Evolutionary conservation across 2,329 filamentous ascomycete species (phyloP).

Genomic region (Chaetothyriales sp.): DNA sequence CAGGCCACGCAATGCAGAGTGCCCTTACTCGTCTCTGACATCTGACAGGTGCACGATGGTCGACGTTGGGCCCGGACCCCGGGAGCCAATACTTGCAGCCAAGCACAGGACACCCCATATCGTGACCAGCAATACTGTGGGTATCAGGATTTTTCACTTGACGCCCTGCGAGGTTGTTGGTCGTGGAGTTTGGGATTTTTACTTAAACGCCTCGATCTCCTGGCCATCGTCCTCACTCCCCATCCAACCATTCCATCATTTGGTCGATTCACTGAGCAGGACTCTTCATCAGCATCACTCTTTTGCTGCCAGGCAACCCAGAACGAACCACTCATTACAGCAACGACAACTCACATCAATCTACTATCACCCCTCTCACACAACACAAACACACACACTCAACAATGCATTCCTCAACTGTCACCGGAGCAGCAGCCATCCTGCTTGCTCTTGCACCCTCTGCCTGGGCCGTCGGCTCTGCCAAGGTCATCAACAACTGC

Average conservation of each 20-base stretch:
- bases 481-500: slow-evolving; percentile 27
- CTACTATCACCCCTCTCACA: slow-evolving; percentile 1
- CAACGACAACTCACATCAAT: slow-evolving; percentile 8
- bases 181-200: slow-evolving; percentile 2
- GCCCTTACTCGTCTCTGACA: neutral
- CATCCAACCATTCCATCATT: slow-evolving; percentile 14
- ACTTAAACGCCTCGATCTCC: slow-evolving; percentile 9
- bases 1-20: neutral
- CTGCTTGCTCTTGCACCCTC: slow-evolving; percentile 22
- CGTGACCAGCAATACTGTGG: neutral
- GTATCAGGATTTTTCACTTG: neutral
- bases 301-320: slow-evolving; percentile 13
- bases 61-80: neutral
- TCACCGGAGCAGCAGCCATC: slow-evolving; percentile 19
- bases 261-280: slow-evolving; percentile 13
- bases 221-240: slow-evolving; percentile 11
- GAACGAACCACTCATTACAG: neutral
- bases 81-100: neutral
- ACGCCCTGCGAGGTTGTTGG: slow-evolving; percentile 1
- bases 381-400: slow-evolving; percentile 1
- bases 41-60: neutral
- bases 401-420: slow-evolving; percentile 23
- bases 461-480: slow-evolving; percentile 23
- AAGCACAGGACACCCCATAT: neutral
- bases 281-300: slow-evolving; percentile 18